Base-by-base conservation (phyloP, 2,329 filamentous ascomycete species). In the Sordariomycetes sp. region DNA sequence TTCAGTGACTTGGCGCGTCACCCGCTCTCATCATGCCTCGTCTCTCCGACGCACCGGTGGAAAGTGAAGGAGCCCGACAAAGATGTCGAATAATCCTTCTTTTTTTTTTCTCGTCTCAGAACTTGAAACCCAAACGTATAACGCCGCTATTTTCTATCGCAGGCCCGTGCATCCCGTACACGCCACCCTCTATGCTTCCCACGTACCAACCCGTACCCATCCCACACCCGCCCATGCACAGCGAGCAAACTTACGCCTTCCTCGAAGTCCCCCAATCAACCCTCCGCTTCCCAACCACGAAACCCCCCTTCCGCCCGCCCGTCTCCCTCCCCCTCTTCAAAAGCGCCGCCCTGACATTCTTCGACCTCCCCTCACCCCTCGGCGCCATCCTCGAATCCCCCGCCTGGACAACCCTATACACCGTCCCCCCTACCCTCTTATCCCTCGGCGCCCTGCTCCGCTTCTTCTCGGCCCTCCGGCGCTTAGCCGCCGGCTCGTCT, bases 381-480 rank as follows among this genome's bases (percentile, higher is more conserved):
- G 79, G 80, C 56, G 78, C 74, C 61, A 82, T 67, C 57, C 70
- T 70, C 62, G 66, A 62, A 57, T 80, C 76, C n/a, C 65, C 67
- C 62, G 70, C 69, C 57, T 69, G 70, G 6, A 69, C 67, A 60
- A 81, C 75, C 22, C 80, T 70, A 63, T 79, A 83, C 55, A 78
- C 73, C 2, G 80, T 82, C 13, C 72, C 69, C 2, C 79, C 79
- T n/a, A 80, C 66, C 54, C 69, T 67, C 63, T 74, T 68, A 62
- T 83, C 80, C 52, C 66, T 68, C 10, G 74, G 73, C 15, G 66
- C 68, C 28, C 53, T 39, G 22, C 13, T 34, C 53, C 35, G 35
- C 45, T 56, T 34, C 24, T 24, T 28, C 55, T 25, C 28, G 42
- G 36, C 28, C 32, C 20, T 52, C 32, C 20, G 17, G 32, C 53